Evolutionary conservation across 495 filamentous ascomycete genomes (phyloP).

Genomic region (Aspergillus saccharolyticus): DNA sequence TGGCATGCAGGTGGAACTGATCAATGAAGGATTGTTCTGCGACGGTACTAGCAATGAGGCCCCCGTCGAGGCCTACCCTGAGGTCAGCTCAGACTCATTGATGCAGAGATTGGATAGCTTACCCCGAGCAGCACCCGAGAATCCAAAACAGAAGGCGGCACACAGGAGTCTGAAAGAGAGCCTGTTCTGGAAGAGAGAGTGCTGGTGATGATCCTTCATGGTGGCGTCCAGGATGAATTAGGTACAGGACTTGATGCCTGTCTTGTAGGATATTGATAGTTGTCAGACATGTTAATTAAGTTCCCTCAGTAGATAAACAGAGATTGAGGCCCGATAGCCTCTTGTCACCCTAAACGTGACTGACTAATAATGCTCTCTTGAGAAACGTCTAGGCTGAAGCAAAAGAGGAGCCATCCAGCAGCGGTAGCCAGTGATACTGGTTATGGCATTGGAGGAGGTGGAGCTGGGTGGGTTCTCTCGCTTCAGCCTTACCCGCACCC

Average conservation of each 20-base stretch:
- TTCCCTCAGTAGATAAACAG: too few relatives aligned
- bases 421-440: neutral
- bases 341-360: neutral
- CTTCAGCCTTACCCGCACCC: conserved; percentile 6
- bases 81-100: neutral
- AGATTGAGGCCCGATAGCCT: too few relatives aligned
- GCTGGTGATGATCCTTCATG: neutral
- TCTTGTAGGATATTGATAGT: neutral
- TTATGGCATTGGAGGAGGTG: neutral
- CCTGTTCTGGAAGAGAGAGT: neutral
- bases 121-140: conserved; percentile 20
- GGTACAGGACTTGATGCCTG: neutral
- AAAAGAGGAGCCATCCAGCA: neutral
- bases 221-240: neutral
- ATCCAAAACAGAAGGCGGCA: conserved; percentile 17
- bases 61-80: conserved; percentile 47
- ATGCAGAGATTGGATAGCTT: neutral
- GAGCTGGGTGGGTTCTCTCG: neutral
- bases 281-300: neutral
- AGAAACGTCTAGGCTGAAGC: neutral
- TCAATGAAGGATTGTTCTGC: conserved; percentile 26
- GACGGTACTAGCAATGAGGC: conserved; percentile 43
- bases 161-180: conserved; percentile 15
- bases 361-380: neutral
- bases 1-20: conserved; percentile 12